Evolutionary conservation across 495 filamentous ascomycete species (phyloP).

Genomic region (Penicillium daleae): DNA sequence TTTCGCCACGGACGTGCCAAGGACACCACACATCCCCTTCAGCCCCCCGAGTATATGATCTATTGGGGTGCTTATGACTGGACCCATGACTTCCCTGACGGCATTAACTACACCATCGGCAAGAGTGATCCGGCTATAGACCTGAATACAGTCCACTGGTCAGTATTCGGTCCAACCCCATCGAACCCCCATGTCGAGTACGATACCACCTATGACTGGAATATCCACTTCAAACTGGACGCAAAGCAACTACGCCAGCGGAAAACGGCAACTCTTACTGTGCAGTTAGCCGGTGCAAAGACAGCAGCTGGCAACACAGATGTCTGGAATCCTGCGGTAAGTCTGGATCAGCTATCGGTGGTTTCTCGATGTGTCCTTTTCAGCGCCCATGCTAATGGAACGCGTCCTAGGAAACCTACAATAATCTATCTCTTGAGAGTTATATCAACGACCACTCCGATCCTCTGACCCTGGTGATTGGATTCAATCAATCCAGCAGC

Average conservation of each 20-base stretch:
- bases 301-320: conserved; percentile 61
- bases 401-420: conserved; percentile 42
- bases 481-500: conserved; percentile 46
- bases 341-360: background rate
- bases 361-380: background rate
- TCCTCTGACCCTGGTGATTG: conserved; percentile 31
- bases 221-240: conserved; percentile 51
- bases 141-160: conserved; percentile 61
- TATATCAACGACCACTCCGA: conserved; percentile 32
- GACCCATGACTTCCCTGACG: conserved; percentile 53
- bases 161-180: conserved; percentile 53
- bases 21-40: conserved; percentile 46
- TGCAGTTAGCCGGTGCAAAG: conserved; percentile 61
- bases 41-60: conserved; percentile 54
- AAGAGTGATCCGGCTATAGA: conserved; percentile 46
- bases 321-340: conserved; percentile 38
- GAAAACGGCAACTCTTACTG: conserved; percentile 52
- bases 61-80: conserved; percentile 62
- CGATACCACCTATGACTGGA: conserved; percentile 54
- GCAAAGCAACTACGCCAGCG: conserved; percentile 27
- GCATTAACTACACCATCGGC: conserved; percentile 56
- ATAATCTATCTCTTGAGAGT: conserved; percentile 45
- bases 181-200: conserved; percentile 43
- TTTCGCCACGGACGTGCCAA: conserved; percentile 54
- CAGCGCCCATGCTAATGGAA: background rate